Percentiles rank a stretch among this genome's conserved stretches.
Conservation (phyloP, 495 filamentous ascomycete genomes). For the Penicillium tannophilum region DNA sequence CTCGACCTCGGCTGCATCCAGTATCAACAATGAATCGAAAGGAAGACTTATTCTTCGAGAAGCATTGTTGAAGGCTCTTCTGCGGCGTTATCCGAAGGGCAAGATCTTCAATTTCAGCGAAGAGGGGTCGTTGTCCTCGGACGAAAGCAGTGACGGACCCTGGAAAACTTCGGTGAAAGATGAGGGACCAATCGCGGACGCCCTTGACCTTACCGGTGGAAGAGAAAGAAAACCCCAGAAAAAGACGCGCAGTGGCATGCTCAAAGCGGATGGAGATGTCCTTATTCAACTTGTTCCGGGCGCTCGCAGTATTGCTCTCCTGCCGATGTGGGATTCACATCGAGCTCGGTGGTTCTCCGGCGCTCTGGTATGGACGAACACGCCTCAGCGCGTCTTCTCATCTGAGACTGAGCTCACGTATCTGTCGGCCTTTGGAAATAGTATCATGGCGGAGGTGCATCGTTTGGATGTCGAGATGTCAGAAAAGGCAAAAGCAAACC, state of each 20-base stretch:
- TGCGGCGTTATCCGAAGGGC: conserved; percentile 17
- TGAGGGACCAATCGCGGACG: too few species aligned
- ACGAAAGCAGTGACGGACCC: background rate
- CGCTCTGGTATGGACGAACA: conserved; percentile 56
- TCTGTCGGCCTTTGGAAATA: conserved; percentile 58
- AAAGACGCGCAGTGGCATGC: conserved; percentile 16
- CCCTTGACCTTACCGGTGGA: background rate
- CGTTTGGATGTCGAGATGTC: conserved; percentile 50
- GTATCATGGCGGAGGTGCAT: conserved; percentile 61
- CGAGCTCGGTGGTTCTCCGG: conserved; percentile 62
- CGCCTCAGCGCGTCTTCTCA: conserved; percentile 40
- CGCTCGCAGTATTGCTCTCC: conserved; percentile 25
- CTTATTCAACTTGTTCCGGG: conserved; percentile 23
- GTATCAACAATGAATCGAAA: conserved; percentile 8
- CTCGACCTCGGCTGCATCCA: conserved; percentile 14
- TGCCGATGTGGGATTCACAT: conserved; percentile 63
- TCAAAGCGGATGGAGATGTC: conserved; percentile 20
- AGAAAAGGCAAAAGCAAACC: conserved; percentile 60
- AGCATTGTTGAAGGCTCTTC: conserved; percentile 9
- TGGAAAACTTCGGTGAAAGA: background rate
- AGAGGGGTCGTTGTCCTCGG: background rate
- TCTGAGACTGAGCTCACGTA: conserved; percentile 48
- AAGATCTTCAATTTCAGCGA: conserved; percentile 14
- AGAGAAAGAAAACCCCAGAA: conserved; percentile 9
- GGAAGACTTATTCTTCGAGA: conserved; percentile 11